These are phyloP conservation scores for Hypocreales sp. DNA, from an alignment of 2,329 filamentous ascomycete genomes.

Conservation along the genomic window DNA sequence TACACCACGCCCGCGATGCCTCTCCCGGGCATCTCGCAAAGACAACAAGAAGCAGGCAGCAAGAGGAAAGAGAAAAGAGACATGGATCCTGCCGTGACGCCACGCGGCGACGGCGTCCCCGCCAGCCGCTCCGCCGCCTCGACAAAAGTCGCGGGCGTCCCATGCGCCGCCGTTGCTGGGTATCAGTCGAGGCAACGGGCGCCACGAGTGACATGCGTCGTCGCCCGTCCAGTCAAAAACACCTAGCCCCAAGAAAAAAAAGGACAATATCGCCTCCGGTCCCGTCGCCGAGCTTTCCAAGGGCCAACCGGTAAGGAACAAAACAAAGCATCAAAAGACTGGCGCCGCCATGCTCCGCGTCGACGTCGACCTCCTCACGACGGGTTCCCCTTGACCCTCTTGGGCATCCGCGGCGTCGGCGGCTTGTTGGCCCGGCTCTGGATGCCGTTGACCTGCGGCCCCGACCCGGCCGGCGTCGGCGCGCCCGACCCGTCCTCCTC, in stretches of 20 bases:
- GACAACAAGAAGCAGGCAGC: not conserved
- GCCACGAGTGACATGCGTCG: not conserved
- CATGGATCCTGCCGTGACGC: too few relatives aligned
- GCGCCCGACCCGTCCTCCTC: slow-evolving; percentile 37
- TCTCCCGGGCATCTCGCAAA: too few relatives aligned
- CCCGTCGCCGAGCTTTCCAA: slow-evolving; percentile 4
- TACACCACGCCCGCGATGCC: too few relatives aligned
- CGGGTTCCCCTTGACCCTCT: slow-evolving; percentile 34
- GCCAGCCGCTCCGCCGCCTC: too few relatives aligned
- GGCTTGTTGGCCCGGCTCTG: slow-evolving; percentile 35
- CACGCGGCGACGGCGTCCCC: too few relatives aligned
- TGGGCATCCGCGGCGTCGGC: slow-evolving; percentile 40
- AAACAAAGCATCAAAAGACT: slow-evolving; percentile 6
- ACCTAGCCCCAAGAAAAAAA: slow-evolving; percentile 5
- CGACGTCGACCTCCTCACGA: slow-evolving; percentile 8
- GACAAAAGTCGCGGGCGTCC: slow-evolving; percentile 2
- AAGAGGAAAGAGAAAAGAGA: not conserved
- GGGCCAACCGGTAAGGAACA: slow-evolving; percentile 10
- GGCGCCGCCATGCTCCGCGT: slow-evolving; percentile 18
- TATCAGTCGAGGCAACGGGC: slow-evolving; percentile 5
- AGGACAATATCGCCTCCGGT: slow-evolving; percentile 3
- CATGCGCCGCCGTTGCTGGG: slow-evolving; percentile 4
- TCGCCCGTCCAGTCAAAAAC: slow-evolving; percentile 1
- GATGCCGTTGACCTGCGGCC: slow-evolving; percentile 35
- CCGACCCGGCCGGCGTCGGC: slow-evolving; percentile 27